Evolutionary conservation across 768 basidiomycete genomes (phyloP).

Genomic region (Tricholoma sp.): DNA sequence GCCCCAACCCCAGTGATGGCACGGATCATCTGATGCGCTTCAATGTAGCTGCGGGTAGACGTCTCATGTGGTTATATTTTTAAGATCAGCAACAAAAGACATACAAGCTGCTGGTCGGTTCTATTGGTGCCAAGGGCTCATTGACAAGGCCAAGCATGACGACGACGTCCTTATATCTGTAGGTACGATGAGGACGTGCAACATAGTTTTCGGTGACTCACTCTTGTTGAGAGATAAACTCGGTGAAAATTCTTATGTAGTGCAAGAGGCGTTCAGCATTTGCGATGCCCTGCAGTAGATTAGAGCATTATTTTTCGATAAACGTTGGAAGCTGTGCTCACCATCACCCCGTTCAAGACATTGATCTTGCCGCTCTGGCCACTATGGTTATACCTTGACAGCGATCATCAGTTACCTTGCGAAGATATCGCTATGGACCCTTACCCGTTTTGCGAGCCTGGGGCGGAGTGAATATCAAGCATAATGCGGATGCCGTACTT

Average conservation of each 20-base stretch:
- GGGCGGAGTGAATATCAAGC: constrained; percentile 73
- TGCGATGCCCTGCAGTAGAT: constrained; percentile 46
- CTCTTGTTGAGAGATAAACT: constrained; percentile 73
- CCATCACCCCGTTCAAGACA: constrained; percentile 67
- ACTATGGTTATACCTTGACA: constrained; percentile 53
- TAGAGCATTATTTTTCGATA: neutral
- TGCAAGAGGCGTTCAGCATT: constrained; percentile 79
- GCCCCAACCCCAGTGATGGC: constrained; percentile 67
- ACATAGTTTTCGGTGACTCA: constrained; percentile 23
- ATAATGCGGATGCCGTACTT: constrained; percentile 85
- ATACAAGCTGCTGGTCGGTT: constrained; percentile 51
- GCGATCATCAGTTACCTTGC: neutral
- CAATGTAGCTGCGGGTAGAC: constrained; percentile 42
- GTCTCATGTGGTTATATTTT: constrained; percentile 28
- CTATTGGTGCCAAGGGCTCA: constrained; percentile 55
- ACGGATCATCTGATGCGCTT: constrained; percentile 59
- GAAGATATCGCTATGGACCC: neutral
- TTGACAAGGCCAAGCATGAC: constrained; percentile 58
- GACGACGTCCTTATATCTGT: constrained; percentile 47
- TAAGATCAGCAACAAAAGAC: constrained; percentile 27
- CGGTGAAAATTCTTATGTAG: constrained; percentile 66
- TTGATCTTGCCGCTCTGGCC: constrained; percentile 51
- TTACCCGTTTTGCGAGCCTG: constrained; percentile 72
- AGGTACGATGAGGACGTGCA: neutral
- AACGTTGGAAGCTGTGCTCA: neutral